Evolutionary conservation across 192 early-diverging fungal genomes (phyloP).

Genomic region (Haplosporangium gracile): DNA sequence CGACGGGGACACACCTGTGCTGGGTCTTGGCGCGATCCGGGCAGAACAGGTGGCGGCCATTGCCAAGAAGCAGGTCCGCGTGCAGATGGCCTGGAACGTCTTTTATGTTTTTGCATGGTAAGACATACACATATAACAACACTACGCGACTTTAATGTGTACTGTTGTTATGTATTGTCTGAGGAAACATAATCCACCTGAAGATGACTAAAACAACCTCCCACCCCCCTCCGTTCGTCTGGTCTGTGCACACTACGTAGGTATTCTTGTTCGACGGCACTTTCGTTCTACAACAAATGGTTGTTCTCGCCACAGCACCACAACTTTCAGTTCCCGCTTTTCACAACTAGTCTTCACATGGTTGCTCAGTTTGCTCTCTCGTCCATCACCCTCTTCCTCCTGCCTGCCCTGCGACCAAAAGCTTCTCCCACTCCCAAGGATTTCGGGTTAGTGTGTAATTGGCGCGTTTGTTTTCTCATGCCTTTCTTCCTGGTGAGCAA

Average conservation of each 20-base stretch:
- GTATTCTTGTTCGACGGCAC: slow-evolving; percentile 66
- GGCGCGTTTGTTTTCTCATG: neutral
- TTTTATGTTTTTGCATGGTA: slow-evolving; percentile 66
- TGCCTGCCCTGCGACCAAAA: slow-evolving; percentile 74
- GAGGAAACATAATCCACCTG: neutral
- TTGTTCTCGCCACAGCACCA: slow-evolving; percentile 86
- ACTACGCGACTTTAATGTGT: neutral
- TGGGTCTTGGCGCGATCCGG: slow-evolving; percentile 29
- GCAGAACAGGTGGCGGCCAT: slow-evolving; percentile 21
- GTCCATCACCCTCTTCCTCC: slow-evolving; percentile 63
- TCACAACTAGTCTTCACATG: slow-evolving; percentile 90
- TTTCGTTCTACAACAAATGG: slow-evolving; percentile 96
- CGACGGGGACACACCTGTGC: neutral
- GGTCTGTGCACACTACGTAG: slow-evolving; percentile 35
- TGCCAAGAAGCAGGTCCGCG: slow-evolving; percentile 33
- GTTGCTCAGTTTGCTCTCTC: slow-evolving; percentile 83
- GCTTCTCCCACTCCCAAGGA: slow-evolving; percentile 65
- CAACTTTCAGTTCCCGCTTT: slow-evolving; percentile 89
- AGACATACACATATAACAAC: neutral
- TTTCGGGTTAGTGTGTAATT: slow-evolving; percentile 51
- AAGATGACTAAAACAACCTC: neutral
- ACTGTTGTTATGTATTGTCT: neutral
- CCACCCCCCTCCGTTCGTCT: too few relatives aligned
- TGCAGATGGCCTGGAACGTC: slow-evolving; percentile 48
- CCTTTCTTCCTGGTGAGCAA: neutral